These are phyloP conservation scores for Kingdonia uniflora DNA, from an alignment of 164 flowering plant genomes.

Conservation along the genomic window DNA sequence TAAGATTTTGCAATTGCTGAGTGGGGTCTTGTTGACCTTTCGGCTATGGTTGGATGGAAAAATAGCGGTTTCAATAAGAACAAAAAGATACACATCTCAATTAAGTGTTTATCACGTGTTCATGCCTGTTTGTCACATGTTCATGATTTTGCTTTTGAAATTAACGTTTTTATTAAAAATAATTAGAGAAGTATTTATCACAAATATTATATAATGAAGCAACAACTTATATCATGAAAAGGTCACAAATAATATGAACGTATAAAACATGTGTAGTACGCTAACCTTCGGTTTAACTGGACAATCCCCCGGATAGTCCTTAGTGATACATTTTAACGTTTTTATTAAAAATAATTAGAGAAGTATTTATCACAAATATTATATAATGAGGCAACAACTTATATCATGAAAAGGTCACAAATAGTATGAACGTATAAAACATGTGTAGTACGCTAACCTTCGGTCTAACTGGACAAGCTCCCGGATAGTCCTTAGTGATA, in stretches of 20 bases:
- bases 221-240: constrained; percentile 4
- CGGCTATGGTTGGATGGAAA: too few relatives aligned
- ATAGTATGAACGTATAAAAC: background rate
- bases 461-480: constrained; percentile 64
- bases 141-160: too few relatives aligned
- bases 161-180: too few relatives aligned
- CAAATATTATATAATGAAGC: background rate
- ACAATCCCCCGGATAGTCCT: constrained; percentile 54
- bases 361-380: too few relatives aligned
- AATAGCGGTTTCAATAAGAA: too few relatives aligned
- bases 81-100: too few relatives aligned
- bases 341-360: too few relatives aligned
- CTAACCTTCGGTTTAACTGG: constrained; percentile 87
- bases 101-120: too few relatives aligned
- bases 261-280: background rate
- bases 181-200: too few relatives aligned
- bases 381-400: constrained; percentile 1
- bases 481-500: constrained; percentile 54
- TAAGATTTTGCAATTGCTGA: too few relatives aligned
- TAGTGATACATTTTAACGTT: constrained; percentile 34
- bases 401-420: background rate
- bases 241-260: background rate
- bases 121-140: too few relatives aligned
- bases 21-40: too few relatives aligned
- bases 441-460: constrained; percentile 38